phyloP scores from a whole-genome alignment of 179 eudicot genomes.

The Nepenthes alata region DNA sequence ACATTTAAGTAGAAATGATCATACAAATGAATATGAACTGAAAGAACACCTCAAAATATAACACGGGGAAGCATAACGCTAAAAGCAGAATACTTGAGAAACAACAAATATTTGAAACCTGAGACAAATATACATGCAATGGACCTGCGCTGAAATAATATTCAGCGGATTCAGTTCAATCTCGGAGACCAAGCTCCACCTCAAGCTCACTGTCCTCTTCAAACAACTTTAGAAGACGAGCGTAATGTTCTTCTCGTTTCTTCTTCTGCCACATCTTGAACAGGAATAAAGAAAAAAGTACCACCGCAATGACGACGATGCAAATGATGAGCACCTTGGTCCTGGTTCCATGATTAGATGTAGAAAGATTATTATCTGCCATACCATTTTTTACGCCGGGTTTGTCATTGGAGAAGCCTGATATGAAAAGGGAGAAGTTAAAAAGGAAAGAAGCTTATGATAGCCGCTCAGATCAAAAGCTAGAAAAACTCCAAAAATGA shows the following conservation, averaged over 20 bases:
- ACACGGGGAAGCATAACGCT: no score
- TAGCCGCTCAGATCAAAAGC: no score
- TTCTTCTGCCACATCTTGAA: constrained; percentile 80
- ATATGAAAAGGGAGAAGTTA: constrained; percentile 2
- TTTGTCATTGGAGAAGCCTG: constrained; percentile 50
- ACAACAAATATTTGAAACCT: no score
- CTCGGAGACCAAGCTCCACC: constrained; percentile 80
- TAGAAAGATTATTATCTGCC: constrained; percentile 11
- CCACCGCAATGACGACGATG: constrained; percentile 32
- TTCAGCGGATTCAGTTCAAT: constrained; percentile 24
- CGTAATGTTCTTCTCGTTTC: constrained; percentile 84
- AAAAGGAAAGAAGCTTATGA: not conserved
- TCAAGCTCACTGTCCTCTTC: constrained; percentile 92
- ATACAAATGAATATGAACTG: no score
- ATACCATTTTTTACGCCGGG: constrained; percentile 19
- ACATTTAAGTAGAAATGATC: no score
- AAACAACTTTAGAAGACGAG: constrained; percentile 77
- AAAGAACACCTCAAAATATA: no score
- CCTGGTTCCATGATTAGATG: constrained; percentile 35
- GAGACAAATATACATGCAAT: not conserved
- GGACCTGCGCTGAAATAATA: not conserved
- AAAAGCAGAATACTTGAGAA: no score
- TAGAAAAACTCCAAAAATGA: no score
- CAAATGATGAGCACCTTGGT: constrained; percentile 36
- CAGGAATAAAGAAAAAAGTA: constrained; percentile 40